phyloP scores from a whole-genome alignment of 164 flowering plant genomes.

The Amborella trichopoda region DNA sequence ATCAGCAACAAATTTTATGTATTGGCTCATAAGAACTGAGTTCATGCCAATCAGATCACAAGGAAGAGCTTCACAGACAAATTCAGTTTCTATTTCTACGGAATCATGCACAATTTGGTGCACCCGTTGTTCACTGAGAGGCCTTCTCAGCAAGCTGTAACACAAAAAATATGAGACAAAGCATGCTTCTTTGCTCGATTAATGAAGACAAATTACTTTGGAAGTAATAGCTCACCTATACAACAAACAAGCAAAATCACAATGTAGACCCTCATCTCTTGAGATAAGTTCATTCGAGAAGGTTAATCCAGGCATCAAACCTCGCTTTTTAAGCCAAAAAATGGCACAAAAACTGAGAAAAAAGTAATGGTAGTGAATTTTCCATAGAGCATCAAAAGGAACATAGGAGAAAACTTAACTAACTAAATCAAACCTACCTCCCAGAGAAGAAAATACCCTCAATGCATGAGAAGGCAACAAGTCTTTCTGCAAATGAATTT shows the following conservation, averaged over 20 bases:
- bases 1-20: constrained; percentile 85
- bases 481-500: constrained; percentile 59
- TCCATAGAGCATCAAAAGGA: background rate
- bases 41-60: constrained; percentile 87
- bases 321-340: constrained; percentile 88
- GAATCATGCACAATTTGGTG: constrained; percentile 60
- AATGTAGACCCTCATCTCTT: constrained; percentile 81
- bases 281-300: constrained; percentile 88
- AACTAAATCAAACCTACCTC: constrained; percentile 27
- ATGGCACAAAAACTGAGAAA: constrained; percentile 72
- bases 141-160: constrained; percentile 43
- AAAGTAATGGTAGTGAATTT: background rate
- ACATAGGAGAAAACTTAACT: background rate
- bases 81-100: constrained; percentile 71
- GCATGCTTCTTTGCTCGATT: background rate
- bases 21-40: constrained; percentile 61
- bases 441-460: constrained; percentile 94
- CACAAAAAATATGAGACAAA: background rate
- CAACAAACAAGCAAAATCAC: constrained; percentile 80
- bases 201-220: background rate
- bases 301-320: constrained; percentile 80
- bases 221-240: constrained; percentile 30
- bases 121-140: constrained; percentile 35
- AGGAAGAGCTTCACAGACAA: constrained; percentile 84
- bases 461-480: constrained; percentile 76